These are phyloP conservation scores for Mortierella alpina DNA, from an alignment of 192 early-diverging fungal species.

Conservation along the genomic window DNA sequence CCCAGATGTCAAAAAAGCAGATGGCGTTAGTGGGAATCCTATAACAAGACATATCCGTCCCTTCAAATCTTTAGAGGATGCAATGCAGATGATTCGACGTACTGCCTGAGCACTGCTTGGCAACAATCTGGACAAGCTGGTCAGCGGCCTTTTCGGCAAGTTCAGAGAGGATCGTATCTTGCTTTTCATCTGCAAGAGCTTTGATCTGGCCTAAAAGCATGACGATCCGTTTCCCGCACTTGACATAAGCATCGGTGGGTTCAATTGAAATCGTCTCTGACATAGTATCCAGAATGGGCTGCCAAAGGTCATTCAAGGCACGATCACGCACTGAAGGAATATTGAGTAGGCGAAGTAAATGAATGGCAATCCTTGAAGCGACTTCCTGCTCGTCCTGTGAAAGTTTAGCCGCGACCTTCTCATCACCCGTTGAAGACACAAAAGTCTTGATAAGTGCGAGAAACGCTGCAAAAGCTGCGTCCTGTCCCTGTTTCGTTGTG, in stretches of 20 bases:
- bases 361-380: conserved; percentile 28
- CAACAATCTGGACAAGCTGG: conserved; percentile 45
- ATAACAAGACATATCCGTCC: too few relatives aligned
- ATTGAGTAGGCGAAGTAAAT: conserved; percentile 32
- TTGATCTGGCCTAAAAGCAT: conserved; percentile 20
- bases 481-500: conserved; percentile 41
- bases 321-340: conserved; percentile 47
- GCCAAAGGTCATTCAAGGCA: conserved; percentile 21
- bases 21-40: too few relatives aligned
- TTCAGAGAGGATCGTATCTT: conserved; percentile 13
- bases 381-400: conserved; percentile 29
- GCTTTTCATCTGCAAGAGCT: conserved; percentile 20
- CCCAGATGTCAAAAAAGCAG: neutral
- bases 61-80: neutral
- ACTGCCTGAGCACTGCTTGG: conserved; percentile 46
- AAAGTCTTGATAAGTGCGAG: conserved; percentile 16
- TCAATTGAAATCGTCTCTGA: conserved; percentile 26
- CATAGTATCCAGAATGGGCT: conserved; percentile 26
- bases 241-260: conserved; percentile 25
- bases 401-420: conserved; percentile 25
- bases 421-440: conserved; percentile 15
- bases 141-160: conserved; percentile 41
- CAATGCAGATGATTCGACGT: neutral
- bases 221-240: conserved; percentile 35
- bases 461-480: conserved; percentile 30